Conservation (phyloP, 1,139 yeast genomes). For the Yamadazyma sp. region DNA sequence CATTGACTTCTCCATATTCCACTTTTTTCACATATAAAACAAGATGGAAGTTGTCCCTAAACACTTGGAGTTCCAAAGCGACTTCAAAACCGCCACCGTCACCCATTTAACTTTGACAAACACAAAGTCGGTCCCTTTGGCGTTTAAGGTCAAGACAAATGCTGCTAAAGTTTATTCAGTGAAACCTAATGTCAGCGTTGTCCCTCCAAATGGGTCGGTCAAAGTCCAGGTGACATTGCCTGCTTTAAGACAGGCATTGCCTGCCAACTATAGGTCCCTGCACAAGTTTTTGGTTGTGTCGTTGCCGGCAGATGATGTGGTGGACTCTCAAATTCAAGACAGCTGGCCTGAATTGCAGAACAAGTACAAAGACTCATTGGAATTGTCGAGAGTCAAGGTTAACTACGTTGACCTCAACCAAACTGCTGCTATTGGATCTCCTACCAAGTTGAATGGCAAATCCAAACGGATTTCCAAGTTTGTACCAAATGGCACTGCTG, state of each 20-base stretch:
- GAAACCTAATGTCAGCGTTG: constrained; percentile 15
- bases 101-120: constrained; percentile 12
- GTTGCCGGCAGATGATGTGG: constrained; percentile 14
- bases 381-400: constrained; percentile 11
- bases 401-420: constrained; percentile 10
- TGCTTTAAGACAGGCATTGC: constrained; percentile 13
- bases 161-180: constrained; percentile 19
- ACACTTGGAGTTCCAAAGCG: constrained; percentile 15
- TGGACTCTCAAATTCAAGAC: constrained; percentile 7
- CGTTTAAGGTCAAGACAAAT: constrained; percentile 18
- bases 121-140: constrained; percentile 11
- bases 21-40: not conserved
- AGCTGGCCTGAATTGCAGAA: constrained; percentile 17
- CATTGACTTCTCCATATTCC: not conserved
- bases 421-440: constrained; percentile 5
- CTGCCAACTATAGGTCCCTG: constrained; percentile 15
- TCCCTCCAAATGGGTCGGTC: constrained; percentile 12
- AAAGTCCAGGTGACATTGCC: constrained; percentile 17
- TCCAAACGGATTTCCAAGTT: constrained; percentile 19
- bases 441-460: constrained; percentile 15
- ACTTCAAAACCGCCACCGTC: constrained; percentile 15
- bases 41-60: constrained; percentile 15
- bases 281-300: constrained; percentile 18
- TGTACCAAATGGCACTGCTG: constrained; percentile 17
- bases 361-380: constrained; percentile 9